Evolutionary conservation across 495 filamentous ascomycete genomes (phyloP), one percentile per base, ranked within the genome.

Genomic region (Evansstolkia leycettana): DNA sequence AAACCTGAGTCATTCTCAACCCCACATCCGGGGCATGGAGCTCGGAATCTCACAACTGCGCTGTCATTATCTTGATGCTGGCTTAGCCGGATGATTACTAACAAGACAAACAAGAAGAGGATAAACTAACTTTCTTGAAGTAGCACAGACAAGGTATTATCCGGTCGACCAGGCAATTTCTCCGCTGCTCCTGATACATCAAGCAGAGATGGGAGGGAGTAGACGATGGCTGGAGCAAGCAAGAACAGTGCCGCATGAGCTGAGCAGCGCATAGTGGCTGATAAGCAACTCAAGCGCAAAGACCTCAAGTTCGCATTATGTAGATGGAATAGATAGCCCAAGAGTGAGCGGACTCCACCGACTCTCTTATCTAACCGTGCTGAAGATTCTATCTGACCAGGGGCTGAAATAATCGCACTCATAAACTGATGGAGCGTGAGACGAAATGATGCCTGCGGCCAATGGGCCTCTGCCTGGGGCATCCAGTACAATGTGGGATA

Each of bases 381-480:
- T n/a, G n/a, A n/a, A n/a, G n/a, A n/a, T n/a, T n/a, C n/a, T n/a
- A n/a, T n/a, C n/a, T n/a, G n/a, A n/a, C n/a, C n/a, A n/a, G n/a
- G n/a, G n/a, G n/a, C n/a, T n/a, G n/a, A n/a, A n/a, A n/a, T n/a
- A n/a, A n/a, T n/a, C n/a, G 4, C 20, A 9, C 4, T 23, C 20
- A 23, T 23, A 23, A 4, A 23, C 4, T 23, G 9, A 23, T 23
- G 20, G 9, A 23, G 9, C 5, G 20, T 23, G 5, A 9, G 20
- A 23, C 9, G 54, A 57, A 48, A 44, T 26, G 43, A 46, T 34
- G 20, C 20, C 20, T 23, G 20, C 5, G 20, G 20, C 9, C 20
- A 23, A 23, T 23, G 20, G 20, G 20, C 5, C 20, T 4, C 5
- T 23, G 20, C 20, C 20, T 23, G 20, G 20, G 20, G 20, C 20